Percentiles rank a stretch among this genome's conserved stretches.
Evolutionary conservation across 306 rosid genomes (phyloP).

Genomic region (Prunus dulcis): DNA sequence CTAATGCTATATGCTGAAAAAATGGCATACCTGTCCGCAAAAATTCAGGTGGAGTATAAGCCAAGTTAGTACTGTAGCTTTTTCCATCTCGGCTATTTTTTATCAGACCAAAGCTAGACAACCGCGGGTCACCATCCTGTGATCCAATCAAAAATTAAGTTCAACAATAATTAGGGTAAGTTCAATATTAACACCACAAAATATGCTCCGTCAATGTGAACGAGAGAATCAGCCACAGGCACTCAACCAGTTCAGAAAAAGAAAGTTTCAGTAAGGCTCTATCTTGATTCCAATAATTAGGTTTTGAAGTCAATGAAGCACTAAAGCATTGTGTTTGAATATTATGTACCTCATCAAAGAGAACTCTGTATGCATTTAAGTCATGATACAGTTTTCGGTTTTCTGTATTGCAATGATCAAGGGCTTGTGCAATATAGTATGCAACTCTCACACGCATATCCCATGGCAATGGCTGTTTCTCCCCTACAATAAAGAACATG

Average conservation of each 20-base stretch:
- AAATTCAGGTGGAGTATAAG: constrained; percentile 91
- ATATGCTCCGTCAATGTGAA: not conserved
- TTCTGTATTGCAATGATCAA: constrained; percentile 76
- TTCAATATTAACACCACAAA: constrained; percentile 3
- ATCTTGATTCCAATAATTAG: not conserved
- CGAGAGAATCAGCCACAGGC: not conserved
- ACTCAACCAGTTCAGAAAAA: not conserved
- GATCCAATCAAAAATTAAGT: constrained; percentile 11
- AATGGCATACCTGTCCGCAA: constrained; percentile 63
- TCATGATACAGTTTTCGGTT: constrained; percentile 83
- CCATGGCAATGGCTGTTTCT: constrained; percentile 85
- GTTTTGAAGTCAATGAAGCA: not conserved
- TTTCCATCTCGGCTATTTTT: constrained; percentile 91
- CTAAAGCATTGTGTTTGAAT: not conserved
- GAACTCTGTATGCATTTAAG: constrained; percentile 82
- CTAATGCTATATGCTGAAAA: not conserved
- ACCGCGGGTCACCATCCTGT: constrained; percentile 87
- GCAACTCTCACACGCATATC: constrained; percentile 94
- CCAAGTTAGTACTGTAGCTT: constrained; percentile 89
- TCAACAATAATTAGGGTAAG: constrained; percentile 7
- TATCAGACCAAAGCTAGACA: constrained; percentile 90
- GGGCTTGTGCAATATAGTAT: constrained; percentile 73
- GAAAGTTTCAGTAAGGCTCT: not conserved
- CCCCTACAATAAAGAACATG: constrained; percentile 45
- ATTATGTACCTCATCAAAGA: constrained; percentile 72